Percentiles rank a stretch among this genome's conserved stretches.
These are phyloP conservation scores for Pterulicium gracile DNA, from an alignment of 1,284 basidiomycete species.

Conservation along the genomic window DNA sequence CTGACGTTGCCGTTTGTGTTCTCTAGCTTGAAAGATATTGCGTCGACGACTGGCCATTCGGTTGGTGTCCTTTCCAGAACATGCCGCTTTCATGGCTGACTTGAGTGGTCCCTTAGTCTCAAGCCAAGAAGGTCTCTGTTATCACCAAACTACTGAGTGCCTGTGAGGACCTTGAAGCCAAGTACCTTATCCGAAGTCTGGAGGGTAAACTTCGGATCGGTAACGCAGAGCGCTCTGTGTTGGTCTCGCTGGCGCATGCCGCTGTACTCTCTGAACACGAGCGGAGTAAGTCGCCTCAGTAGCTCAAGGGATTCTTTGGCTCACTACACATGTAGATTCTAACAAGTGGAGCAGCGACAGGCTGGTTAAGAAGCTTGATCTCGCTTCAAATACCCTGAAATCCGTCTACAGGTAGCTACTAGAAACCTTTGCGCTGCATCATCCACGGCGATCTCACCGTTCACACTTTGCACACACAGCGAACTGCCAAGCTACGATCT, in stretches of 20 bases:
- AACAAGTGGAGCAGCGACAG: slow-evolving; percentile 68
- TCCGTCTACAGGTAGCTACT: slow-evolving; percentile 80
- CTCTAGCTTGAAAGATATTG: slow-evolving; percentile 78
- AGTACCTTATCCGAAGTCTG: slow-evolving; percentile 91
- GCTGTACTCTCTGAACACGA: slow-evolving; percentile 72
- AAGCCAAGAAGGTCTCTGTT: slow-evolving; percentile 90
- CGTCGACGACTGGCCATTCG: slow-evolving; percentile 72
- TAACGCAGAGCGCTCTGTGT: slow-evolving; percentile 88
- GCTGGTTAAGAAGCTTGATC: slow-evolving; percentile 67
- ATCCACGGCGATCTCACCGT: slow-evolving; percentile 2
- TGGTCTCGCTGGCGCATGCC: slow-evolving; percentile 84
- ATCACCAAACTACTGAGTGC: slow-evolving; percentile 93
- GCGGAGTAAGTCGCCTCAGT: slow-evolving; percentile 31
- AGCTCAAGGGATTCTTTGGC: neutral
- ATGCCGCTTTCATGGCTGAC: slow-evolving; percentile 5
- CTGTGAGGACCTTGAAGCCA: slow-evolving; percentile 84
- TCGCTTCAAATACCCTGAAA: slow-evolving; percentile 75
- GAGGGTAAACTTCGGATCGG: slow-evolving; percentile 98
- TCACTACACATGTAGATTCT: slow-evolving; percentile 5
- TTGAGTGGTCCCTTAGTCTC: slow-evolving; percentile 51
- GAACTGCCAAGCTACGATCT: slow-evolving; percentile 92
- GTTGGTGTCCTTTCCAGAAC: slow-evolving; percentile 28
- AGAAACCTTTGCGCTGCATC: neutral
- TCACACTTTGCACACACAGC: slow-evolving; percentile 33
- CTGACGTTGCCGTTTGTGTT: slow-evolving; percentile 88